Percentiles rank a stretch among this genome's conserved stretches.
Conservation (phyloP, 208 protist genomes). For the Trypanosoma melophagium region DNA sequence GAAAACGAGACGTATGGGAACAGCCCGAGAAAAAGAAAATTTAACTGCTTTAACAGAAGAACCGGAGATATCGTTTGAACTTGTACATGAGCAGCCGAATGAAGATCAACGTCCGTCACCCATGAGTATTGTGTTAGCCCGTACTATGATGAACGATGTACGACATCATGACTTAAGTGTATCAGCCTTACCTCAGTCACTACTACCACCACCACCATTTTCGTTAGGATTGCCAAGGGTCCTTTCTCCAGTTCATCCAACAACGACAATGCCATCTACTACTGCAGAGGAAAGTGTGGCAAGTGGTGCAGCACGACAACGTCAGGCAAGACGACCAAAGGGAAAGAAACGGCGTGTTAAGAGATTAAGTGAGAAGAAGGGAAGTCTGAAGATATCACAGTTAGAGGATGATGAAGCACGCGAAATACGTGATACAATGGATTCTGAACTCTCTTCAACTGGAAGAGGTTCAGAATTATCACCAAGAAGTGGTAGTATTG, state of each 20-base stretch:
- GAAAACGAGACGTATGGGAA: conserved; percentile 2
- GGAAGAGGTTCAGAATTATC: background rate
- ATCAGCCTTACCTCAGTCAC: background rate
- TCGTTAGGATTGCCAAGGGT: background rate
- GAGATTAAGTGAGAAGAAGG: background rate
- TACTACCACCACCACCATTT: background rate
- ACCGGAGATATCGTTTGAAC: background rate
- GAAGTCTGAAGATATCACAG: background rate
- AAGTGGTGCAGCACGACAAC: background rate
- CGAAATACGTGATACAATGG: conserved; percentile 14
- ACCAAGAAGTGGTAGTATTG: background rate
- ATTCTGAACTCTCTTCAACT: background rate
- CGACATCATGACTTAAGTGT: conserved; percentile 12
- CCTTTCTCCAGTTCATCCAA: background rate
- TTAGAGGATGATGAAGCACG: conserved; percentile 15
- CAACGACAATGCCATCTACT: background rate
- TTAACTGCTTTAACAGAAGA: background rate
- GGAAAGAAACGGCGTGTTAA: background rate
- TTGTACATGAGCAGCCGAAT: too few species aligned
- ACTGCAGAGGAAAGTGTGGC: conserved; percentile 5
- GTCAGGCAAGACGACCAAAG: background rate
- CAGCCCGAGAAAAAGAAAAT: background rate
- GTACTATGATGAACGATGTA: conserved; percentile 1
- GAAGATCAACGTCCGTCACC: conserved; percentile 3
- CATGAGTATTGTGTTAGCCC: conserved; percentile 7